phyloP scores from a whole-genome alignment of 2,329 filamentous ascomycete genomes.

The Alternaria longipes region DNA sequence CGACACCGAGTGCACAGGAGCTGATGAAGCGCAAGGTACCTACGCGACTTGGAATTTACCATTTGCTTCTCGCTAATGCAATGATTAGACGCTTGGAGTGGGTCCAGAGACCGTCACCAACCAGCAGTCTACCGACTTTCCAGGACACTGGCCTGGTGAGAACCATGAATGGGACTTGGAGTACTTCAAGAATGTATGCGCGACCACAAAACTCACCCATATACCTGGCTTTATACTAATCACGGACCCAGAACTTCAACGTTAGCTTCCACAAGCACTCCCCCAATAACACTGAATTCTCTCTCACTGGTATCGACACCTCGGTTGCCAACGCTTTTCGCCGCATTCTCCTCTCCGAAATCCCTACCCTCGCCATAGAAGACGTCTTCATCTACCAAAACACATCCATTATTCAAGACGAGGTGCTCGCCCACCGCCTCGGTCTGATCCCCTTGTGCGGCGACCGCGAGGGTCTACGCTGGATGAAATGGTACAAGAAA shows the following conservation, averaged over 20 bases:
- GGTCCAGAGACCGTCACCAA: constrained; percentile 91
- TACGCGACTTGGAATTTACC: constrained; percentile 23
- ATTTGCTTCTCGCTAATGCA: constrained; percentile 15
- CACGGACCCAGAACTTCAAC: constrained; percentile 64
- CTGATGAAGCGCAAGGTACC: constrained; percentile 69
- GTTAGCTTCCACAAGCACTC: constrained; percentile 88
- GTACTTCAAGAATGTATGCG: constrained; percentile 69
- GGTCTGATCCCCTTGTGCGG: constrained; percentile 91
- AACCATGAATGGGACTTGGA: constrained; percentile 81
- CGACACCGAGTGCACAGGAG: constrained; percentile 59
- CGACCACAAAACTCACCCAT: background rate
- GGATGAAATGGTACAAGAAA: constrained; percentile 83
- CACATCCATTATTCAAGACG: constrained; percentile 96
- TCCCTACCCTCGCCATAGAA: constrained; percentile 94
- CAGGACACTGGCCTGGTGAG: constrained; percentile 88
- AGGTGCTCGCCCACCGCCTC: constrained; percentile 89
- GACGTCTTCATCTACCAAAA: constrained; percentile 94
- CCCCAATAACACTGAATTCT: constrained; percentile 82
- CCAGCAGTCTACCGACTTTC: constrained; percentile 89
- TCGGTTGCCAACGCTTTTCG: constrained; percentile 96
- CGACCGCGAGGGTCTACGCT: constrained; percentile 77
- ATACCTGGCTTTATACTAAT: background rate
- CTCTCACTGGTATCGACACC: constrained; percentile 89
- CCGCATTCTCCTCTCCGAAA: constrained; percentile 92
- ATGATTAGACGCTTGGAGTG: constrained; percentile 78